These are phyloP conservation scores for Linum usitatissimum DNA, from an alignment of 345 rosid species.

Conservation along the genomic window DNA sequence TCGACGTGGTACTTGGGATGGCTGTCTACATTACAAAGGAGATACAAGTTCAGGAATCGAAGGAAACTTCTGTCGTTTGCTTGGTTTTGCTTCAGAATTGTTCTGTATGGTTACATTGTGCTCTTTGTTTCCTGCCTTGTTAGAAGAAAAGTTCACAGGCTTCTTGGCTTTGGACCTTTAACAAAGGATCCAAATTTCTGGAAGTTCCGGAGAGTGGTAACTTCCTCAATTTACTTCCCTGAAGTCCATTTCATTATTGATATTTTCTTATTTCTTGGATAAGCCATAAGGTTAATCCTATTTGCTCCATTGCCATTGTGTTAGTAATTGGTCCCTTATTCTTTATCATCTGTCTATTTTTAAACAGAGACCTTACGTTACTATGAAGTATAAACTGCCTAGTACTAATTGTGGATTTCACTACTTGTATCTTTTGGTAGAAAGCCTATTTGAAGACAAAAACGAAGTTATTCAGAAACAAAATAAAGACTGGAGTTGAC, in stretches of 20 bases:
- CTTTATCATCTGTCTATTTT: background rate
- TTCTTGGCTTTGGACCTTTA: slow-evolving; percentile 75
- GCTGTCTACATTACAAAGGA: slow-evolving; percentile 75
- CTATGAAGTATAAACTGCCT: background rate
- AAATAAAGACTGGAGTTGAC: slow-evolving; percentile 78
- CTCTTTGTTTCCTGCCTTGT: slow-evolving; percentile 50
- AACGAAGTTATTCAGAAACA: slow-evolving; percentile 40
- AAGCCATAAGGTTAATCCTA: background rate
- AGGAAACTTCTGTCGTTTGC: slow-evolving; percentile 45
- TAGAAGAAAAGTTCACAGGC: slow-evolving; percentile 58
- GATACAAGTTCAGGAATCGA: slow-evolving; percentile 48
- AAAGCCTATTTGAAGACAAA: slow-evolving; percentile 52
- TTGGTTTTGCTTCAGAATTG: slow-evolving; percentile 57
- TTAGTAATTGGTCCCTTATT: too few species aligned
- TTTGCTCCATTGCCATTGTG: too few species aligned
- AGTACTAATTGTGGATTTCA: background rate
- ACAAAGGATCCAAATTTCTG: slow-evolving; percentile 58
- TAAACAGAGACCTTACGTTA: background rate
- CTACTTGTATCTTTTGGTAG: slow-evolving; percentile 35
- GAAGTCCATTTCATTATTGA: slow-evolving; percentile 1
- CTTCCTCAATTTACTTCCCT: slow-evolving; percentile 12
- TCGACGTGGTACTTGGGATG: slow-evolving; percentile 81
- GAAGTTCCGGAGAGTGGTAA: slow-evolving; percentile 78
- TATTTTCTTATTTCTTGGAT: slow-evolving; percentile 3
- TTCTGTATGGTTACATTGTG: slow-evolving; percentile 49